Base-by-base conservation (phyloP, 2,329 filamentous ascomycete species). In the Aspergillus brasiliensis region DNA sequence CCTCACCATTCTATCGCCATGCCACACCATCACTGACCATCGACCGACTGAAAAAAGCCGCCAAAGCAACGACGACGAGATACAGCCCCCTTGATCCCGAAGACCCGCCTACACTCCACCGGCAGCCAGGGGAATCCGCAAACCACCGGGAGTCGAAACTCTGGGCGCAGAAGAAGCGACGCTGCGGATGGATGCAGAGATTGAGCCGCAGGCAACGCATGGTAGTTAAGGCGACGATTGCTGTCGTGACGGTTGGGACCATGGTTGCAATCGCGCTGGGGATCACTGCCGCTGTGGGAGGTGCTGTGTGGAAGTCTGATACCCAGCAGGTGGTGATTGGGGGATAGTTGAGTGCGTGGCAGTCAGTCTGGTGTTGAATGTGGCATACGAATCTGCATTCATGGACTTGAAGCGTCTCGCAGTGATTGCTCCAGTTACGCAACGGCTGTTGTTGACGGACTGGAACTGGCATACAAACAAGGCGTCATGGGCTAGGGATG, bases 211-310 rank as follows among this genome's bases (percentile, higher is more conserved):
- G 67, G 51, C 77, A 80, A 62, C 71, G 73, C 11, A 62, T 81
- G 59, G 62, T 67, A 5, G 65, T 80, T 40, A 80, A 80, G 60
- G 65, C 72, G 0, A 59, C 74, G 11, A 71, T 81, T 54, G 79
- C 77, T 0, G 54, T 80, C n/a, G 58, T 79, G 11, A 73, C 77
- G 7, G 62, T 80, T 19, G 79, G 78, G 5, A 71, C 69, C 15
- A 79, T 79, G 72, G 74, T 81, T 17, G 79, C 75, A 5, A 75
- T 81, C 59, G 79, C 78, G 8, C 62, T 81, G 60, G 78, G 79
- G 3, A 78, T 81, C 58, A 78, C 77, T 1, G 72, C 72, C 21
- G 77, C 76, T 2, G 77, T 80, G 1, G 76, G 77, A 28, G 78
- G 77, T n/a, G 74, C 77, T 5, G 75, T 79, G 3, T 81, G 78